Base-by-base conservation (phyloP, 2,329 filamentous ascomycete genomes). In the Camillea tinctor region DNA sequence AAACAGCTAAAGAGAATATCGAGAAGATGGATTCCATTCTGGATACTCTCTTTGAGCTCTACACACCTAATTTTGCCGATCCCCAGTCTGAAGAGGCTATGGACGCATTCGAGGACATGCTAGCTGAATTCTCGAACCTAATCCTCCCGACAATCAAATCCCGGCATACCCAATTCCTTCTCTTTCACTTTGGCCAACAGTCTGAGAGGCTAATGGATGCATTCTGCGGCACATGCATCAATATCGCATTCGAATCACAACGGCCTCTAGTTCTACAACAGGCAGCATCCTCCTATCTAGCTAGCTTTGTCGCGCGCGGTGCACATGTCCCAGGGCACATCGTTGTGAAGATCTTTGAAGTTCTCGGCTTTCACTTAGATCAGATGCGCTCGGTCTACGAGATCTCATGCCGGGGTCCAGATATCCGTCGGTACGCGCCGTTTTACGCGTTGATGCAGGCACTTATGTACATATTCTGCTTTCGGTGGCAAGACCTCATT, bases 401-500 rank as follows among this genome's bases (percentile, higher is more conserved):
- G 72, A 80, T 84, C 4, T 80, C 82, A 26, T 96, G 93, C 73
- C 88, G 87, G 17, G 93, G 92, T 2, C 95, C 95, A 0, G 93
- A 99, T 73, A 84, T 96, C 59, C 88, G 89, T 63, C 88, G 90
- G 52, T 97, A 94, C 72, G 87, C 88, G 53, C 86, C 90, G 15
- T 97, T 96, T 76, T 97, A 97, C 74, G 88, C 91, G 19, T 87
- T 93, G 53, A 87, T 90, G n/a, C 93, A 97, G 75, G 93, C 93
- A 1, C 81, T 96, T 2, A 84, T 97, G 22, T 97, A 97, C 78
- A 94, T 96, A 60, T 97, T 96, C 72, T 99, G 95, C 80, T 99
- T 99, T 81, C 88, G 95, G 58, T 99, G 95, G 95, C 89, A 92
- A 62, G 94, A 98, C 71, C 81, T 99, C 52, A 89, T 92, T 58